Evolutionary conservation across 176 grass and related monocot genomes (phyloP).

Genomic region (Cymbopogon citratus): DNA sequence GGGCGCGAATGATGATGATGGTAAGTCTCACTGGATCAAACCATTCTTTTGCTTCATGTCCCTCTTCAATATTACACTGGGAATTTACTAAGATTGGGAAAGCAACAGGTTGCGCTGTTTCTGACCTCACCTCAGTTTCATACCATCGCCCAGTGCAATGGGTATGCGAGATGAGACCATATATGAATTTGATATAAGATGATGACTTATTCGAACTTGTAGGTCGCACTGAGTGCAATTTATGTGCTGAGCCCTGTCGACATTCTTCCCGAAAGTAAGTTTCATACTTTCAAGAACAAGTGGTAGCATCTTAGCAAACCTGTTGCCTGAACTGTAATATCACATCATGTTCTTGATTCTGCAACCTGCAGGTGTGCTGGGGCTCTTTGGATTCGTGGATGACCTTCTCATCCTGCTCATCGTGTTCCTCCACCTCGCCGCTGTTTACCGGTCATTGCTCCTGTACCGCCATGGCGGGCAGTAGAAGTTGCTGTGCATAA

Average conservation of each 20-base stretch:
- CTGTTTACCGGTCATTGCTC: conserved; percentile 79
- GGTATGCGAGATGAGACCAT: not conserved
- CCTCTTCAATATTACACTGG: not conserved
- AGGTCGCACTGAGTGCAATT: conserved; percentile 69
- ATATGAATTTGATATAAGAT: conserved; percentile 4
- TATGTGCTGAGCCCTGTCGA: conserved; percentile 89
- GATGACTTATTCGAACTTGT: conserved; percentile 37
- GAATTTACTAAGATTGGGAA: not conserved
- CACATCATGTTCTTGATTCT: not conserved
- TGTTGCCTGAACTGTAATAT: not conserved
- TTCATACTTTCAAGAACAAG: not conserved
- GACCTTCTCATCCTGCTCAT: conserved; percentile 75
- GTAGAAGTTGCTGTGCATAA: not conserved
- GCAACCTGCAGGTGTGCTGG: conserved; percentile 52
- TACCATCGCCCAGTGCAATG: conserved; percentile 22
- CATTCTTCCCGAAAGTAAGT: conserved; percentile 80
- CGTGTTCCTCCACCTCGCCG: conserved; percentile 81
- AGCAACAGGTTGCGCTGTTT: conserved; percentile 20
- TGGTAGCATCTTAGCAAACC: not conserved
- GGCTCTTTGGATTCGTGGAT: conserved; percentile 64
- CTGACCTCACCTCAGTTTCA: conserved; percentile 27
- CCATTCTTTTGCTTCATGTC: not conserved
- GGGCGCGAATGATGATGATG: conserved; percentile 67
- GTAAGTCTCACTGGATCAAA: conserved; percentile 32
- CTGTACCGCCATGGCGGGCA: conserved; percentile 75